Evolutionary conservation across 352 stramenopile genomes (phyloP).

Genomic region (Globisporangium canariense): DNA sequence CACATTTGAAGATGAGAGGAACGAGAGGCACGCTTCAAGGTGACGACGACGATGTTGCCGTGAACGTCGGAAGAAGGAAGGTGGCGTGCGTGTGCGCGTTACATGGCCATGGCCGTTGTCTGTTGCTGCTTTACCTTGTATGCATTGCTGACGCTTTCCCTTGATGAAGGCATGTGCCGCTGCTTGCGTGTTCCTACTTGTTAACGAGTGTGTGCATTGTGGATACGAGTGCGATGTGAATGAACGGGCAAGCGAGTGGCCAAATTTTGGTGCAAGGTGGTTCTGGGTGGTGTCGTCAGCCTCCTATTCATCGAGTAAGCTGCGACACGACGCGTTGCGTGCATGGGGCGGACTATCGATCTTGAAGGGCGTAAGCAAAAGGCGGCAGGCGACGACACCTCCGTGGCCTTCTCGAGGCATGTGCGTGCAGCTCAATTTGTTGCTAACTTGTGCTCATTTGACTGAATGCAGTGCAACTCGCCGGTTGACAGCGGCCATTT

Average conservation of each 20-base stretch:
- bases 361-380: too few species aligned
- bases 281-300: not conserved
- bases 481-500: too few species aligned
- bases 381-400: too few species aligned
- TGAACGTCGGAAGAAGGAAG: conserved; percentile 4
- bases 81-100: not conserved
- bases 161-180: not conserved
- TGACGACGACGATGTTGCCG: not conserved
- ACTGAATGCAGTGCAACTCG: too few species aligned
- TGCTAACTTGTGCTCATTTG: too few species aligned
- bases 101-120: not conserved
- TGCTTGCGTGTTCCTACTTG: too few species aligned
- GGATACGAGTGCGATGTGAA: not conserved
- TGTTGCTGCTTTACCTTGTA: not conserved
- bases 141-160: too few species aligned
- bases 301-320: not conserved
- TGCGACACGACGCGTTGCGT: not conserved
- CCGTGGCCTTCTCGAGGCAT: not conserved
- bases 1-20: not conserved
- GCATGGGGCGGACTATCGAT: not conserved
- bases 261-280: not conserved
- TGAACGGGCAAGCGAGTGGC: not conserved
- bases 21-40: not conserved
- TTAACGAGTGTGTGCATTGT: too few species aligned
- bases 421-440: not conserved